A percentile compares a stretch with the other conserved stretches of the same genome.
Conservation (phyloP, 441 rosid species). For the Populus hybrid region DNA sequence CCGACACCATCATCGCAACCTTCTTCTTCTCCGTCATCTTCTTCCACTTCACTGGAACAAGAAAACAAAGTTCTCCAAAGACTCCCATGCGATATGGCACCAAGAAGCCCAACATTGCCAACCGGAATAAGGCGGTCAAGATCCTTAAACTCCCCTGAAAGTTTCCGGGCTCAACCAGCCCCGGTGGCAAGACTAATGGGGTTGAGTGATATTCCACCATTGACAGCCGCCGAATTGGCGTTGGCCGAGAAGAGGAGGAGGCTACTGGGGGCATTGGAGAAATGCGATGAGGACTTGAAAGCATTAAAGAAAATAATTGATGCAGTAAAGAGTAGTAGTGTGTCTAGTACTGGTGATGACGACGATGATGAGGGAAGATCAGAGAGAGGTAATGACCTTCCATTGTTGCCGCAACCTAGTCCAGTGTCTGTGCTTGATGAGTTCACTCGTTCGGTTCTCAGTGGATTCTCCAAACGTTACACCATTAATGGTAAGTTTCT, state of each 20-base stretch:
- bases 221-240: not conserved
- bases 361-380: not conserved
- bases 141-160: constrained; percentile 11
- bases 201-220: constrained; percentile 10
- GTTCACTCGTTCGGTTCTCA: not conserved
- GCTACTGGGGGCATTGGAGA: constrained; percentile 62
- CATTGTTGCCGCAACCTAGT: not conserved
- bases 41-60: constrained; percentile 9
- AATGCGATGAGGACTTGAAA: constrained; percentile 68
- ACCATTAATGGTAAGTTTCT: not conserved
- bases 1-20: not conserved
- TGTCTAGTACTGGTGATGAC: not conserved
- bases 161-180: not conserved
- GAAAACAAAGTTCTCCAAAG: not conserved
- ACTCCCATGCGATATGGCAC: constrained; percentile 19
- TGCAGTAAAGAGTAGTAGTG: not conserved
- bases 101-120: constrained; percentile 39
- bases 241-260: constrained; percentile 48
- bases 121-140: constrained; percentile 38
- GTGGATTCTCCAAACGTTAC: not conserved
- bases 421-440: not conserved
- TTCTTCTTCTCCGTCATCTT: not conserved
- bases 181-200: constrained; percentile 22
- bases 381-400: not conserved
- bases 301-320: constrained; percentile 40